Base-by-base conservation (phyloP, 2,329 filamentous ascomycete species). In the Beauveria australis region DNA sequence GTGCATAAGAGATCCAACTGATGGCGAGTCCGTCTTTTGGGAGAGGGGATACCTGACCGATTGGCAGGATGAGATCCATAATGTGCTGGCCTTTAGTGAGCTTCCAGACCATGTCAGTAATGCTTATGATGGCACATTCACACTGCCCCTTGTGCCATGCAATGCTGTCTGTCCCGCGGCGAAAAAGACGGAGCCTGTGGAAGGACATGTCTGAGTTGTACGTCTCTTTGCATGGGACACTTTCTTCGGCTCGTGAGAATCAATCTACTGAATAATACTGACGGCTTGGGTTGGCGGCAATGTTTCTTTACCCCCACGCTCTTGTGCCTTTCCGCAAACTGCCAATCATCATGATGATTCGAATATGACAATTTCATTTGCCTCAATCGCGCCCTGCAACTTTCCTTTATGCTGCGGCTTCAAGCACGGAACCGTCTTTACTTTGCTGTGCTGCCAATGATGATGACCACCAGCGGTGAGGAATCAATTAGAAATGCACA, bases 1-100 rank as follows among this genome's bases (percentile, higher is more conserved):
- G 62, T 59, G 59, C 19, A 43, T 60, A 19, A 18, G 37, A 43
- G 62, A 66, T 49, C 48, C 51, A 14, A 5, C 19, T 1, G 43
- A 64, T 43, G 44, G n/a, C 30, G 9, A 46, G 26, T 40, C 60
- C 24, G 53, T 63, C 47, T 54, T 49, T n/a, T 30, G 51, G 40
- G 62, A 65, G 59, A 61, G 54, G 58, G 66, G 59, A 43, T 57
- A 65, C 57, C 62, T 65, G 59, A 51, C 57, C 6, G 55, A 61
- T 40, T 67, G 61, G 62, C 63, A 64, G 64, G 30, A 48, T 1
- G 64, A 66, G 51, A 57, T 66, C 12, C 37, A 55, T 18, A 26
- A 63, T 10, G 59, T 48, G 10, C 16, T 67, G 3, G 12, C 26
- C 3, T 1, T 53, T 1, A 18, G 7, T 8, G 57, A 61, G 53